Evolutionary conservation across 805 yeast species (phyloP), one percentile per base, ranked within the genome.

Genomic region (Sungouiella thailandica): DNA sequence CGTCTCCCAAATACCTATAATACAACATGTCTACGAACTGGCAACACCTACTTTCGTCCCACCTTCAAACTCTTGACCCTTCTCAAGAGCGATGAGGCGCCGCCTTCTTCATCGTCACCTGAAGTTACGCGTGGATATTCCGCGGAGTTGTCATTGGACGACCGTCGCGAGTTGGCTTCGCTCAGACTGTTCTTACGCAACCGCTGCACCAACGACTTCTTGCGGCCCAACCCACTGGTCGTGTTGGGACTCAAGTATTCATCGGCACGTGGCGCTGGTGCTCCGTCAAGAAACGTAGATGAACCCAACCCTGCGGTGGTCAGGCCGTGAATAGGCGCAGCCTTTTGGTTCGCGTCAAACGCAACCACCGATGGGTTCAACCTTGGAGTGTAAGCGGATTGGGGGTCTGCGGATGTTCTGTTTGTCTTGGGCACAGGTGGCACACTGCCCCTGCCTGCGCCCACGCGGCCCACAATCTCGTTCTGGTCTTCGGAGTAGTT

Each of bases 211-310:
- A 87, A 56, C n/a, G 95, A 83, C 64, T 85, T 86, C 60, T 88
- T 87, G 57, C 97, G 76, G 20, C 79, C 76, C 40, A 89, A 60
- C 1, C 79, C 80, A 12, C 29, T 24, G 14, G 38, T 36, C 4
- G 44, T 41, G 4, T 31, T 22, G 17, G 40, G 43, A 19, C 9
- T 19, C 28, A 50, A 43, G 32, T 57, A 50, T 11, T 53, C 55
- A 14, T 63, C 64, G 10, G 51, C 52, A 57, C 35, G 81, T 60
- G 73, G 70, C 4, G 97, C 98, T 10, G 97, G 97, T 0, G 97
- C 93, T 23, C 98, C 98, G 57, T 93, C 96, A 40, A 90, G 56
- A 55, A 90, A 90, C 0, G 98, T 90, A 2, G 96, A 74, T 1
- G 90, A 76, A 3, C 98, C 98, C 27, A 93, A 70, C 1, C 98